Evolutionary conservation across 2,329 filamentous ascomycete genomes (phyloP), one percentile per base, ranked within the genome.

Genomic region (Beauveria scarabaeidicola): DNA sequence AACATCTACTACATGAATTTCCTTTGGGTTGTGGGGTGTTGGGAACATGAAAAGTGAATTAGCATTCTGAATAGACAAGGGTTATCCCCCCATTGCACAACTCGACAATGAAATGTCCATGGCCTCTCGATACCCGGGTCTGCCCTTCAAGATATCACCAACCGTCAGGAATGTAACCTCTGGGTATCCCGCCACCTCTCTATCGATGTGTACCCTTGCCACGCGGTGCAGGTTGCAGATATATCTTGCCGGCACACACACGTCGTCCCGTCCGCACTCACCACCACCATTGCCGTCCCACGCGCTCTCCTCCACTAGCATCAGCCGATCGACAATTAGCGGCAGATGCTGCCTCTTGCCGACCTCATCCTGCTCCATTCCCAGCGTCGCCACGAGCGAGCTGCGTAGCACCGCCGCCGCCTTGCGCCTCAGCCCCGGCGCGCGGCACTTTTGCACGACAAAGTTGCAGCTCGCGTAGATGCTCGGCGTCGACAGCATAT

Each of bases 21-120:
- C 23, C 10, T 53, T 60, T 56, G 25, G 25, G 38, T 44, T 29
- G 25, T 29, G 32, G 58, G 50, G 40, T 47, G 21, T 47, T 59
- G 48, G 57, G 57, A 59, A 53, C 38, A 53, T 46, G 11, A 59
- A 59, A 53, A 59, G 57, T 59, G 48, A 53, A 52, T 53, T 58
- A 52, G 56, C 47, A 58, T 52, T 46, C 23, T 46, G 48, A 46
- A 58, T 58, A 58, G 47, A 58, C 25, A 15, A 51, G 23, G 6
- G 17, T 56, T 48, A 46, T 27, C 29, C 29, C 32, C 29, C 44
- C 19, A 40, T 47, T 23, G 29, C 44, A 17, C 41, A 36, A 21
- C 41, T 47, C 7, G 51, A 52, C 11, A 46, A 25, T 38, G 27
- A 47, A 44, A 54, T 54, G 6, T 44, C 25, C 40, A 54, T 52